These are phyloP conservation scores for Boletus subparvulus DNA, from an alignment of 768 basidiomycete genomes.

Conservation along the genomic window DNA sequence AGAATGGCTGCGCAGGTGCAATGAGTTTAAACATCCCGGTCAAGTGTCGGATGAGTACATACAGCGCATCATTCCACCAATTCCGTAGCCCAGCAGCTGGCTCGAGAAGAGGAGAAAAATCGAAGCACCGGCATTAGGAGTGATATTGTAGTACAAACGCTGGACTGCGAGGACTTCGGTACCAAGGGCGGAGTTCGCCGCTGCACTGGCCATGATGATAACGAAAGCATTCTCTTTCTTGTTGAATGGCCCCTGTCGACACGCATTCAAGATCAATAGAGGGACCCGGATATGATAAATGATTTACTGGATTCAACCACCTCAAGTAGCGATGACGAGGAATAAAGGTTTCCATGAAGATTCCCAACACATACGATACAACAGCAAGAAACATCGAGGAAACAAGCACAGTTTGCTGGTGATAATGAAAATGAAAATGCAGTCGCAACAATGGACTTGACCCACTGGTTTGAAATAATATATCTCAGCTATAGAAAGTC, in stretches of 20 bases:
- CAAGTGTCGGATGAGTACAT: slow-evolving; percentile 5
- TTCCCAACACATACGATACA: slow-evolving; percentile 50
- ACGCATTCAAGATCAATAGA: not conserved
- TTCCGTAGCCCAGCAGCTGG: slow-evolving; percentile 48
- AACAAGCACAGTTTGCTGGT: slow-evolving; percentile 52
- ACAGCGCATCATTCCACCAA: slow-evolving; percentile 54
- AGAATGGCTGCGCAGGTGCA: slow-evolving; percentile 12
- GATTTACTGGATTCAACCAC: slow-evolving; percentile 50
- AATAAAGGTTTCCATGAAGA: slow-evolving; percentile 45
- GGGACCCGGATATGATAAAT: not conserved
- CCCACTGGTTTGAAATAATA: slow-evolving; percentile 60
- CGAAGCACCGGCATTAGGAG: slow-evolving; percentile 46
- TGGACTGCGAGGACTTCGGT: slow-evolving; percentile 58
- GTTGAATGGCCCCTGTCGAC: slow-evolving; percentile 50
- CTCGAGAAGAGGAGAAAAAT: slow-evolving; percentile 45
- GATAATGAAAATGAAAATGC: not conserved
- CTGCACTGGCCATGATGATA: slow-evolving; percentile 56
- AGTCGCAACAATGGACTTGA: not conserved
- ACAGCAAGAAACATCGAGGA: slow-evolving; percentile 58
- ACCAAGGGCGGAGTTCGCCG: slow-evolving; percentile 53
- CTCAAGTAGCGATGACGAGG: slow-evolving; percentile 44
- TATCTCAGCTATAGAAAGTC: slow-evolving; percentile 45
- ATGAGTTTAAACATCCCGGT: not conserved
- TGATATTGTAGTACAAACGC: slow-evolving; percentile 51
- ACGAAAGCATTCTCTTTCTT: slow-evolving; percentile 61